Percentiles rank a stretch among this genome's conserved stretches.
These are phyloP conservation scores for Striga hermonthica DNA, from an alignment of 305 asterid genomes.

Conservation along the genomic window DNA sequence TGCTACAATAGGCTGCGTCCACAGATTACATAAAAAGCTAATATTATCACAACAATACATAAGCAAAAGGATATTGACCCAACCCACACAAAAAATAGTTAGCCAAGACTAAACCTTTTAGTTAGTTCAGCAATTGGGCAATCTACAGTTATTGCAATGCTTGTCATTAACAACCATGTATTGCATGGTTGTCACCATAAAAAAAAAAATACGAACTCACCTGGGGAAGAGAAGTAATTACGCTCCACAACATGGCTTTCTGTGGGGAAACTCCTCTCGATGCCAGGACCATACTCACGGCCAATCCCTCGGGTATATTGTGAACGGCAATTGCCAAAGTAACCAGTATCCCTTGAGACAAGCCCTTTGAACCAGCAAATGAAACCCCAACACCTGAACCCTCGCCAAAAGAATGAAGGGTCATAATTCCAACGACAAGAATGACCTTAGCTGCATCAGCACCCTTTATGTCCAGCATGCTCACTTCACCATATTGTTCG, in stretches of 20 bases:
- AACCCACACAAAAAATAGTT: slow-evolving; percentile 3
- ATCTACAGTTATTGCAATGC: no score
- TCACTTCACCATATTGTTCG: slow-evolving; percentile 94
- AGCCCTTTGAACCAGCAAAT: slow-evolving; percentile 94
- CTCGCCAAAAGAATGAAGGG: slow-evolving; percentile 98
- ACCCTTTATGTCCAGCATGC: slow-evolving; percentile 98
- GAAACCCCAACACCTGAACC: slow-evolving; percentile 99
- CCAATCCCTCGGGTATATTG: slow-evolving; percentile 96
- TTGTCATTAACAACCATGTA: no score
- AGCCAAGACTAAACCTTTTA: slow-evolving; percentile 1
- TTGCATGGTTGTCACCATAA: slow-evolving; percentile 19
- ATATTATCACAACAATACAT: slow-evolving; percentile 13
- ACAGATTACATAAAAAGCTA: slow-evolving; percentile 31
- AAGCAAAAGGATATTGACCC: slow-evolving; percentile 10
- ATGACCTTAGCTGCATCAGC: slow-evolving; percentile 92
- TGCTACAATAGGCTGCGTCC: slow-evolving; percentile 91
- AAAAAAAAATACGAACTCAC: slow-evolving; percentile 37
- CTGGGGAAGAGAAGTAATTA: slow-evolving; percentile 93
- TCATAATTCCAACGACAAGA: slow-evolving; percentile 96
- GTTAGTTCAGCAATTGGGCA: no score
- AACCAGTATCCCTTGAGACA: slow-evolving; percentile 84
- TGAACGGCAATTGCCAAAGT: slow-evolving; percentile 96
- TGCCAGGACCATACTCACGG: slow-evolving; percentile 99
- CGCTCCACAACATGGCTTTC: slow-evolving; percentile 94
- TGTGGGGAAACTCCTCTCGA: slow-evolving; percentile 97